Percentiles rank a stretch among this genome's conserved stretches.
These are phyloP conservation scores for Pseudotsuga menziesii DNA, from an alignment of 75 land plant species.

Conservation along the genomic window DNA sequence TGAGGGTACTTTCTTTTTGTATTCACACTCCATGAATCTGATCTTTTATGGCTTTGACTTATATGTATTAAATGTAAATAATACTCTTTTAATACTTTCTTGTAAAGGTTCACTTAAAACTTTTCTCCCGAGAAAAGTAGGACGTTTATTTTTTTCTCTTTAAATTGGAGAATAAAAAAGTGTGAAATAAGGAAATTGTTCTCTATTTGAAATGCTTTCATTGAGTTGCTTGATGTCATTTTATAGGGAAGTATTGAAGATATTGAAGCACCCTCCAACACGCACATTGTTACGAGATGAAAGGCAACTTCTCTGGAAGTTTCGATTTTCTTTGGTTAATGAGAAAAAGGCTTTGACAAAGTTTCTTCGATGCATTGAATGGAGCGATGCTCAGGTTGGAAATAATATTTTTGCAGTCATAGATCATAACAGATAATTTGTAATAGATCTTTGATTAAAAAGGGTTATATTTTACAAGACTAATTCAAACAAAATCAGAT, in stretches of 20 bases:
- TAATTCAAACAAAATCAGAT: background rate
- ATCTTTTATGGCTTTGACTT: too few species aligned
- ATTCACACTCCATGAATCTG: too few species aligned
- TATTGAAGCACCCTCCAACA: slow-evolving; percentile 85
- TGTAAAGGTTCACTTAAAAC: too few species aligned
- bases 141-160: too few species aligned
- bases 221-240: background rate
- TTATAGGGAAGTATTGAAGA: slow-evolving; percentile 65
- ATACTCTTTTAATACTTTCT: too few species aligned
- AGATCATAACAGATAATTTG: background rate
- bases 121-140: too few species aligned
- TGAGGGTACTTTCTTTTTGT: too few species aligned
- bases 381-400: slow-evolving; percentile 93
- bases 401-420: background rate
- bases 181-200: background rate
- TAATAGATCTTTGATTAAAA: background rate
- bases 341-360: slow-evolving; percentile 89
- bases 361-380: slow-evolving; percentile 87
- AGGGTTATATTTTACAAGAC: background rate
- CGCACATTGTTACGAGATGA: slow-evolving; percentile 79
- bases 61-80: too few species aligned
- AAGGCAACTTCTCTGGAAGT: slow-evolving; percentile 84
- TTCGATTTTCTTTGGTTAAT: slow-evolving; percentile 76
- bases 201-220: background rate
- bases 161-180: background rate